Evolutionary conservation across 2,329 filamentous ascomycete species (phyloP), one percentile per base, ranked within the genome.

Genomic region (Zymoseptoria brevis): DNA sequence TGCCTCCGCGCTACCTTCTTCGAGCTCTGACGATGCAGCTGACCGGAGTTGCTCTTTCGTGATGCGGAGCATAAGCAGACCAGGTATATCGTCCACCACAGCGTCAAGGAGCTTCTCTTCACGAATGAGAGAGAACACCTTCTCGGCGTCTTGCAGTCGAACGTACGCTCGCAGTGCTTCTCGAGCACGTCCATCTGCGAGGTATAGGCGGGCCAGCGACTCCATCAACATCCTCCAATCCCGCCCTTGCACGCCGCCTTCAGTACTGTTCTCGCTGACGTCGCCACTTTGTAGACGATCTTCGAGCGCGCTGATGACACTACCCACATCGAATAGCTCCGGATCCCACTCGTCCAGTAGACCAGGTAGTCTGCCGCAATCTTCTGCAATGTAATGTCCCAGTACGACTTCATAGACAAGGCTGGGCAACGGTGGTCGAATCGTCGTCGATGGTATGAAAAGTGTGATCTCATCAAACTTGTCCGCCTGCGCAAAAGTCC

Each of bases 221-320:
- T 92, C 90, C 76, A 91, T 86, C n/a, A 99, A 82, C 60, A 95
- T 88, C 22, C 85, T 84, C 93, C 93, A 97, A 69, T 97, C 92
- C 24, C 64, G 56, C 0, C 87, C 88, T 63, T 81, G 81, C 64
- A 87, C 82, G 2, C 87, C 87, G 60, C 85, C 85, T 68, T 94
- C 87, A 41, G 92, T 77, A 54, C 86, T 89, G 64, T 91, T 88
- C 71, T 91, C 86, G 2, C 82, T 81, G 2, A 92, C 83, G 21
- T 63, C 54, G 9, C 87, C 84, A 59, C 85, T 88, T 51, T 87
- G 86, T 7, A 97, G 81, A 68, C 93, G 90, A 58, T 89, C 88
- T 70, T 96, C 88, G 56, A 97, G 84, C 0, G 87, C 86, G 13
- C 86, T 86, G 4, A 88, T 87, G 52, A 99, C 83, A 56, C 84